Percentiles rank a stretch among this genome's conserved stretches.
These are phyloP conservation scores for Lanmaoa rubissima DNA, from an alignment of 768 basidiomycete species.

Conservation along the genomic window DNA sequence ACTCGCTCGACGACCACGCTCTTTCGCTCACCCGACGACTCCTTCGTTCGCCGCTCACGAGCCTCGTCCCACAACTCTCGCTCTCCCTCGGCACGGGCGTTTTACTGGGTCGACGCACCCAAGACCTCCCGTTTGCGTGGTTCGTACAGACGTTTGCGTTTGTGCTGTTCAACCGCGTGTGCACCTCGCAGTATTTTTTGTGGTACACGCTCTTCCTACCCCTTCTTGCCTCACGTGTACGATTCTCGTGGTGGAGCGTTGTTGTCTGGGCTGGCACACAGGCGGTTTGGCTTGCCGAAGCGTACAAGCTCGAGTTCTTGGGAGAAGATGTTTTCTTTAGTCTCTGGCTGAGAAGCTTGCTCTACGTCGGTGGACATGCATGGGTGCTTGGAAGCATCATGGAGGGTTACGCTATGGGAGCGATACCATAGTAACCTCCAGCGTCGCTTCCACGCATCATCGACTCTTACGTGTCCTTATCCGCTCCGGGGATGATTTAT, in stretches of 20 bases:
- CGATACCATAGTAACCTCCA: not conserved
- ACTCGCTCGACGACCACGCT: slow-evolving; percentile 11
- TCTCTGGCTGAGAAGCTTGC: slow-evolving; percentile 77
- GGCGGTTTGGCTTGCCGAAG: slow-evolving; percentile 87
- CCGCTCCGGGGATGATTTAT: not conserved
- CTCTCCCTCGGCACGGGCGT: slow-evolving; percentile 73
- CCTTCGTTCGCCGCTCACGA: slow-evolving; percentile 71
- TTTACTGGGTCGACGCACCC: slow-evolving; percentile 54
- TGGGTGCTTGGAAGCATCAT: slow-evolving; percentile 77
- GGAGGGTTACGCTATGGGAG: slow-evolving; percentile 36
- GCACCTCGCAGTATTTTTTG: slow-evolving; percentile 97
- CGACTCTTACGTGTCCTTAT: not conserved
- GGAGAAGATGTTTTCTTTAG: slow-evolving; percentile 68
- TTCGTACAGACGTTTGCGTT: slow-evolving; percentile 89
- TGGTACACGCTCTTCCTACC: slow-evolving; percentile 95
- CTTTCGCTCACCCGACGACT: slow-evolving; percentile 41
- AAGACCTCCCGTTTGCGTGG: slow-evolving; percentile 78
- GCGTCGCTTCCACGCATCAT: not conserved
- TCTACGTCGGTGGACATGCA: slow-evolving; percentile 72
- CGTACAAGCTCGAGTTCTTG: slow-evolving; percentile 87
- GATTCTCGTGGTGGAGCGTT: slow-evolving; percentile 46
- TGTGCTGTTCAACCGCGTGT: slow-evolving; percentile 98
- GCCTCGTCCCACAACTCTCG: slow-evolving; percentile 81
- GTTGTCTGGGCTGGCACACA: slow-evolving; percentile 76
- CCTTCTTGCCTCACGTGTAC: slow-evolving; percentile 67